Percentiles rank a stretch among this genome's conserved stretches.
phyloP scores from a whole-genome alignment of 106 monocot genomes.

The Agapanthus africanus region DNA sequence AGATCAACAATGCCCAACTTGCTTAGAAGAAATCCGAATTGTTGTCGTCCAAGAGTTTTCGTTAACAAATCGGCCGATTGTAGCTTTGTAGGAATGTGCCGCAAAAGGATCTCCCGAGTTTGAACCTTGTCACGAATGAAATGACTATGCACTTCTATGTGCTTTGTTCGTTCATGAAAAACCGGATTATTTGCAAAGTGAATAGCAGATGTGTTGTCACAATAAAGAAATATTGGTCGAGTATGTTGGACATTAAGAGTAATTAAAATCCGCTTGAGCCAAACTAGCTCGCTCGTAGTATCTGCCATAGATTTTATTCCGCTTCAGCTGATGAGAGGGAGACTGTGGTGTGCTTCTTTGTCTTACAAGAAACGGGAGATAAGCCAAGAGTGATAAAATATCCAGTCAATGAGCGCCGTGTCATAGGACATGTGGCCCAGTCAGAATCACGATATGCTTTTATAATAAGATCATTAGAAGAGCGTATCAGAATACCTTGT shows the following conservation, averaged over 20 bases:
- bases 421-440: neutral
- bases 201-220: neutral
- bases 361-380: neutral
- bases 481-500: neutral
- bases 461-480: neutral
- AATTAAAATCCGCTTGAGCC: neutral
- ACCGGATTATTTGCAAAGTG: neutral
- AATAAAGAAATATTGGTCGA: neutral
- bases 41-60: too few relatives aligned
- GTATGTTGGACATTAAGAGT: too few relatives aligned
- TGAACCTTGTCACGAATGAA: neutral
- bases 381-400: neutral
- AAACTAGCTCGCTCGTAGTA: neutral
- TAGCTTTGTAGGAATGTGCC: neutral
- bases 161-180: constrained; percentile 6
- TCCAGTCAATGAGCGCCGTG: neutral
- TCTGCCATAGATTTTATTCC: constrained; percentile 3
- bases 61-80: constrained; percentile 11
- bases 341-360: neutral
- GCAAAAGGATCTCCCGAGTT: neutral
- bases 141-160: constrained; percentile 4
- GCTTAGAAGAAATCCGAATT: too few relatives aligned
- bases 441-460: neutral
- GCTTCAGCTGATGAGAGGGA: neutral
- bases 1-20: too few relatives aligned